Evolutionary conservation across 2,329 filamentous ascomycete genomes (phyloP).

Genomic region (Pestalotiopsis sp.): DNA sequence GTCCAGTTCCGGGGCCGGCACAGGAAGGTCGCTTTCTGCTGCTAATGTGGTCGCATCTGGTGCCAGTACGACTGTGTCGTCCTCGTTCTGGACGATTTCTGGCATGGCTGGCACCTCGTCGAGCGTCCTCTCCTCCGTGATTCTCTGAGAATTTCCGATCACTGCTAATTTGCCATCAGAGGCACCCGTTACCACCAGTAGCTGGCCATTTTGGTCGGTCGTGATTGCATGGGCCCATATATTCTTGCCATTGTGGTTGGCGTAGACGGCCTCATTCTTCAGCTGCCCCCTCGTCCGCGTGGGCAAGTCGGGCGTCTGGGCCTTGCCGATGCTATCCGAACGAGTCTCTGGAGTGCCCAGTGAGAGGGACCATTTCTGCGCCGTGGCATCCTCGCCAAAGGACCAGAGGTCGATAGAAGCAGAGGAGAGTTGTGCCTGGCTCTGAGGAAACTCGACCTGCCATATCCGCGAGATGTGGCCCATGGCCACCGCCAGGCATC

Average conservation of each 20-base stretch:
- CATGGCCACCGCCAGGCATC: constrained; percentile 73
- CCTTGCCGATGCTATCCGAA: neutral
- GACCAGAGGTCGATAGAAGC: constrained; percentile 64
- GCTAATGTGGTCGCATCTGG: neutral
- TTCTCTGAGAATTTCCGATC: neutral
- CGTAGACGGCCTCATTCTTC: constrained; percentile 56
- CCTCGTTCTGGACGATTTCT: neutral
- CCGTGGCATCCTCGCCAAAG: constrained; percentile 82
- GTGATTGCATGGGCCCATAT: constrained; percentile 73
- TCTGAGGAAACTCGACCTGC: constrained; percentile 70
- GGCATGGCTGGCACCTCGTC: neutral
- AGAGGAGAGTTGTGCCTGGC: constrained; percentile 19
- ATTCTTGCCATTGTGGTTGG: constrained; percentile 83
- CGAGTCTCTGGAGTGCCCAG: constrained; percentile 26
- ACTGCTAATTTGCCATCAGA: constrained; percentile 73
- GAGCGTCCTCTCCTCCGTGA: neutral
- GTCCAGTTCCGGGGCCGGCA: neutral
- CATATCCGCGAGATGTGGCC: constrained; percentile 90
- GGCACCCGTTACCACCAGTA: constrained; percentile 74
- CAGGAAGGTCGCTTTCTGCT: neutral
- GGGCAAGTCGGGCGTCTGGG: constrained; percentile 18
- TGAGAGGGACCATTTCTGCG: constrained; percentile 69
- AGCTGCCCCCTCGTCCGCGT: constrained; percentile 37
- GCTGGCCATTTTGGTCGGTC: constrained; percentile 31
- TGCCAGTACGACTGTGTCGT: neutral